Conservation (phyloP, 495 filamentous ascomycete genomes). For the Clohesyomyces aquaticus region DNA sequence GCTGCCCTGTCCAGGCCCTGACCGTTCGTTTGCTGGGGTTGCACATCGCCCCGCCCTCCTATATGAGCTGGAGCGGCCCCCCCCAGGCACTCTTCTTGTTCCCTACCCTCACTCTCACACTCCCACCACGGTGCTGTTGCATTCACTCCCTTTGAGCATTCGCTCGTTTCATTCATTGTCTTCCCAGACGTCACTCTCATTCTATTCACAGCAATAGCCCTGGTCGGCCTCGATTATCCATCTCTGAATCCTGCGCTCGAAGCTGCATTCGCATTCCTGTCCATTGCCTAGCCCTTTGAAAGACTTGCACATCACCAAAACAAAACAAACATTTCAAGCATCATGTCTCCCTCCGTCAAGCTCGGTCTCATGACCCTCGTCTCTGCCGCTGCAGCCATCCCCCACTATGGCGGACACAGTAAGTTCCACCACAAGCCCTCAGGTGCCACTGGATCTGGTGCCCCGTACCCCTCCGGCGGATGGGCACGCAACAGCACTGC, state of each 20-base stretch:
- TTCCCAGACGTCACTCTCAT: slow-evolving; percentile 30
- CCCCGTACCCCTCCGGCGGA: slow-evolving; percentile 32
- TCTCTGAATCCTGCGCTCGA: slow-evolving; percentile 33
- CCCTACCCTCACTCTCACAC: slow-evolving; percentile 22
- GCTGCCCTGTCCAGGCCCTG: slow-evolving; percentile 7
- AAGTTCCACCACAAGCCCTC: slow-evolving; percentile 25
- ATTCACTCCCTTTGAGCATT: slow-evolving; percentile 45
- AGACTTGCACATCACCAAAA: slow-evolving; percentile 7
- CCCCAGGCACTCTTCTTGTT: slow-evolving; percentile 10
- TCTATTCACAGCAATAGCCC: slow-evolving; percentile 41
- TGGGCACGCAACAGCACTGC: slow-evolving; percentile 21
- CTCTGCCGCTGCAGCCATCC: slow-evolving; percentile 32
- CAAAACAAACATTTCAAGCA: slow-evolving; percentile 6
- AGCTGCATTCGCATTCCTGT: slow-evolving; percentile 34
- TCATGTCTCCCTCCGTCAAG: slow-evolving; percentile 37
- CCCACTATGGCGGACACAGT: slow-evolving; percentile 26
- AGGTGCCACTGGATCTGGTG: slow-evolving; percentile 21
- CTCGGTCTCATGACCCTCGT: slow-evolving; percentile 41
- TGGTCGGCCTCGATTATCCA: slow-evolving; percentile 45
- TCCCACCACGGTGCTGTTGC: slow-evolving; percentile 34
- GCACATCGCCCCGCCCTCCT: slow-evolving; percentile 1
- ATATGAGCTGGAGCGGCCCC: slow-evolving; percentile 33
- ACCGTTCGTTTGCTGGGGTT: neutral
- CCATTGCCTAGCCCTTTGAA: no score
- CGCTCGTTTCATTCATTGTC: slow-evolving; percentile 47